Evolutionary conservation across 2,329 filamentous ascomycete species (phyloP), one percentile per base, ranked within the genome.

Genomic region (Dendryphion nanum): DNA sequence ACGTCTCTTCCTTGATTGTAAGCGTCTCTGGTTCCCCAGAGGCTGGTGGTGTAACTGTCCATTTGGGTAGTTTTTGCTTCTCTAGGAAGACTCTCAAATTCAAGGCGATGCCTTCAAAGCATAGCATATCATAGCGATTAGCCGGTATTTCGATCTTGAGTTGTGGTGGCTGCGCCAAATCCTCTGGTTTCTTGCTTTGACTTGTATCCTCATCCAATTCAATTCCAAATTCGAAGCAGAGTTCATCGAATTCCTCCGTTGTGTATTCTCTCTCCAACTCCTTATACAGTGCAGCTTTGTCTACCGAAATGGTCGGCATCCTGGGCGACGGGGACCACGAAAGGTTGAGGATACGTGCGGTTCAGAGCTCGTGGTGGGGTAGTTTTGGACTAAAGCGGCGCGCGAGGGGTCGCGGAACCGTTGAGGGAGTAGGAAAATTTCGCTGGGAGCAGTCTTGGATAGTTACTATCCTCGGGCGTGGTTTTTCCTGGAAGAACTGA

Each of bases 161-260:
- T 71, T 97, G 88, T 40, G 93, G 85, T 35, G 88, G 81, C 70
- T 95, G 88, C 69, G 94, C 86, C 72, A 55, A 39, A 34, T 50
- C 47, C 37, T 66, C 62, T 12, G 59, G 42, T 43, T 59, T 67
- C 32, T 59, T 60, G 37, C 51, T 55, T 40, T 56, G 44, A 20
- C 48, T 57, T 12, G 47, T 53, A 42, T 98, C 93, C 73, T 97
- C 91, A 72, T 98, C 93, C 54, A 98, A 80, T 70, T 98, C 93
- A 64, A 98, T 94, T 43, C 90, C 90, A 64, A 95, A 98, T 61
- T 98, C 91, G 78, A 98, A 98, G 71, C 93, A 97, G 55, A 98
- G 77, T 63, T 95, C 86, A 69, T 98, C 93, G 63, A 98, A 98
- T 62, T 95, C 88, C 58, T 95, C 82, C 48, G 88, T 93, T 38